phyloP scores from a whole-genome alignment of 768 basidiomycete genomes.

The Lanmaoa rubissima region DNA sequence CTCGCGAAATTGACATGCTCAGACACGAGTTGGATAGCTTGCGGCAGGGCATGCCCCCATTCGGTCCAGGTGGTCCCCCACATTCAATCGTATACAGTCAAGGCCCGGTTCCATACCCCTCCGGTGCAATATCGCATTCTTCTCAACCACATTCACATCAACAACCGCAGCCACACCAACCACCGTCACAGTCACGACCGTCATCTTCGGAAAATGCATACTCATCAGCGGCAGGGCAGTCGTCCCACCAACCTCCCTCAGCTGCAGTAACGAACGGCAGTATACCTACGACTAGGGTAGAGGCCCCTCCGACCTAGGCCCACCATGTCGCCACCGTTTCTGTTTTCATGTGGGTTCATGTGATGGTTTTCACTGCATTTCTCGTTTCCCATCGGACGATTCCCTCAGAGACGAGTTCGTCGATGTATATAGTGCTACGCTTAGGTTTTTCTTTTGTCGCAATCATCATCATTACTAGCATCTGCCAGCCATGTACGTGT shows the following conservation, averaged over 20 bases:
- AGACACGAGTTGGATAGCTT: conserved; percentile 68
- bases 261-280: conserved; percentile 39
- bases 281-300: conserved; percentile 41
- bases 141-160: conserved; percentile 34
- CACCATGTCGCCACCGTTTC: neutral
- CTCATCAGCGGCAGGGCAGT: conserved; percentile 40
- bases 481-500: conserved; percentile 11
- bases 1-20: conserved; percentile 73
- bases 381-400: conserved; percentile 26
- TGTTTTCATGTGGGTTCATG: conserved; percentile 15
- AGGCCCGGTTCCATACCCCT: conserved; percentile 45
- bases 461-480: conserved; percentile 18
- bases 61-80: conserved; percentile 48
- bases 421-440: conserved; percentile 30
- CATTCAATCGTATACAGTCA: conserved; percentile 52
- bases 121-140: conserved; percentile 44
- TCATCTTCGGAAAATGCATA: conserved; percentile 61
- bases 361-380: conserved; percentile 22
- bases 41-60: conserved; percentile 58
- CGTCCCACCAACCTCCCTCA: conserved; percentile 29
- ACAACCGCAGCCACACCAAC: conserved; percentile 32
- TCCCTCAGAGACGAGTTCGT: conserved; percentile 19
- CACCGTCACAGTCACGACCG: conserved; percentile 46
- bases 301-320: conserved; percentile 36
- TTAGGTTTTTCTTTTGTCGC: conserved; percentile 7